A percentile compares a stretch with the other conserved stretches of the same genome.
Evolutionary conservation across 2,329 filamentous ascomycete genomes (phyloP).

Genomic region (Ophiocordyceps unilateralis): DNA sequence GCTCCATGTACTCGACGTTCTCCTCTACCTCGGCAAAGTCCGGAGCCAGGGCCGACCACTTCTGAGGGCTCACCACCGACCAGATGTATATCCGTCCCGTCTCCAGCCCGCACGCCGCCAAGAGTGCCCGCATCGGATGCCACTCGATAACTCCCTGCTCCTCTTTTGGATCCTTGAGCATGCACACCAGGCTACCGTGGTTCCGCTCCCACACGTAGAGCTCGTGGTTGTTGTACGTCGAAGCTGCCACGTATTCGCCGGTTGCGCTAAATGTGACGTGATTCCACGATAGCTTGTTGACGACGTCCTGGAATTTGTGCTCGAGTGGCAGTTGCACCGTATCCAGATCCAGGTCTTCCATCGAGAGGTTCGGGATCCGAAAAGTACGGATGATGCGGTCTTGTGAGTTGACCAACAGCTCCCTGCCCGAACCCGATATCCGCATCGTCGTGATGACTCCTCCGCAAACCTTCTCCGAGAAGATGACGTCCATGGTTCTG

Average conservation of each 20-base stretch:
- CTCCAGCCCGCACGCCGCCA: slow-evolving; percentile 84
- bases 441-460: slow-evolving; percentile 80
- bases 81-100: slow-evolving; percentile 89
- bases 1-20: slow-evolving; percentile 91
- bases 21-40: slow-evolving; percentile 97
- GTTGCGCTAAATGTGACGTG: slow-evolving; percentile 89
- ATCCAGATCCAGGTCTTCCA: slow-evolving; percentile 56
- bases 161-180: slow-evolving; percentile 90
- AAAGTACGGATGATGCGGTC: slow-evolving; percentile 92
- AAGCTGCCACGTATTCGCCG: slow-evolving; percentile 89
- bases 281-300: slow-evolving; percentile 91
- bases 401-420: slow-evolving; percentile 81
- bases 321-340: slow-evolving; percentile 82
- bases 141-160: slow-evolving; percentile 94
- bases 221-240: slow-evolving; percentile 96
- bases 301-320: slow-evolving; percentile 96
- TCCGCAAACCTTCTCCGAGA: slow-evolving; percentile 74
- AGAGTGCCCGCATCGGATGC: slow-evolving; percentile 76
- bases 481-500: slow-evolving; percentile 63
- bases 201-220: slow-evolving; percentile 96
- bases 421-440: slow-evolving; percentile 63
- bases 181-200: slow-evolving; percentile 86
- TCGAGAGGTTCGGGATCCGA: slow-evolving; percentile 61
- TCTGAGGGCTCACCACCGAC: slow-evolving; percentile 87
- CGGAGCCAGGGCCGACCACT: slow-evolving; percentile 91